Conservation (phyloP, 306 rosid genomes). For the Malus fusca region DNA sequence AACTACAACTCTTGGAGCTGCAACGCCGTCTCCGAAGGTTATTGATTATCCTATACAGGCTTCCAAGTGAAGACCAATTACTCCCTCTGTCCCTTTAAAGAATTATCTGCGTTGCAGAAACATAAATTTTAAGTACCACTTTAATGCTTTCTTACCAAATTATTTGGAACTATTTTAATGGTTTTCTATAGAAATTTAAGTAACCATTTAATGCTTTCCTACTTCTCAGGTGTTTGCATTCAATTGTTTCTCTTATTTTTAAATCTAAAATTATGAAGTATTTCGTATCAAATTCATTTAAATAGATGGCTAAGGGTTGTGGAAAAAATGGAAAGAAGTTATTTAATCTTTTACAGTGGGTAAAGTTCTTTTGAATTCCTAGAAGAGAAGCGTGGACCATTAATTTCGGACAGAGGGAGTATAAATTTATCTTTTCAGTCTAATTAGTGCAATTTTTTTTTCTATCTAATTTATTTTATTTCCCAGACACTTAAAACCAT, state of each 20-base stretch:
- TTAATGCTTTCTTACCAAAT: not conserved
- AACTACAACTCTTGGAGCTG: slow-evolving; percentile 85
- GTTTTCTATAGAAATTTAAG: not conserved
- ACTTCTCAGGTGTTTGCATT: not conserved
- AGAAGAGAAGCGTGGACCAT: not conserved
- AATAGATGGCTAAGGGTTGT: not conserved
- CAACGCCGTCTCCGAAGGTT: slow-evolving; percentile 95
- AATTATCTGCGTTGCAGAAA: not conserved
- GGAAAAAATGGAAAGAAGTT: not conserved
- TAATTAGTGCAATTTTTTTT: not conserved
- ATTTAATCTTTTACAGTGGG: not conserved
- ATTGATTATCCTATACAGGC: slow-evolving; percentile 1
- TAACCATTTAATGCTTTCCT: not conserved
- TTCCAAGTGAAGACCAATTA: not conserved
- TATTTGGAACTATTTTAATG: not conserved
- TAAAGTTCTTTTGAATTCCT: not conserved
- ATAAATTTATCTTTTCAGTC: not conserved
- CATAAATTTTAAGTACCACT: not conserved
- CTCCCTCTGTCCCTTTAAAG: not conserved
- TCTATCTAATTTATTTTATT: not conserved
- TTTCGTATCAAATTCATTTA: not conserved
- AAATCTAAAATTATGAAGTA: not conserved
- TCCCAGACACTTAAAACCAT: not conserved
- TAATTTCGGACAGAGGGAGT: not conserved
- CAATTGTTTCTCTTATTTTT: not conserved